Percentiles rank a stretch among this genome's conserved stretches.
Evolutionary conservation across 2,329 filamentous ascomycete species (phyloP).

Genomic region (Rasamsonia emersonii): DNA sequence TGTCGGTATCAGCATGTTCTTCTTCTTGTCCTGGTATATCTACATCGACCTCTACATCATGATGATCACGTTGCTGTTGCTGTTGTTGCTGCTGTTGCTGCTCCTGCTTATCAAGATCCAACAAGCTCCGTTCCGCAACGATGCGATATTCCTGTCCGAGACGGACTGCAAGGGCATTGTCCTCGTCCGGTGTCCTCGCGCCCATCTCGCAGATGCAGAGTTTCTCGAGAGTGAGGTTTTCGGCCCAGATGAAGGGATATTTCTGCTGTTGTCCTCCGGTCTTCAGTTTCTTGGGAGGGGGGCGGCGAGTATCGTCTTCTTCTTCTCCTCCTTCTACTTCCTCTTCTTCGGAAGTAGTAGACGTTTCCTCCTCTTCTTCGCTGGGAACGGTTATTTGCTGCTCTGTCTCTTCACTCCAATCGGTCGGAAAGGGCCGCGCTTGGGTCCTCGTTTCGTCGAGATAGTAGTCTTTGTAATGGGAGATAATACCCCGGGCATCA

Average conservation of each 20-base stretch:
- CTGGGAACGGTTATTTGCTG: conserved; percentile 4
- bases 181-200: conserved; percentile 55
- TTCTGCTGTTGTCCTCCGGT: conserved; percentile 42
- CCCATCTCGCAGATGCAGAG: conserved; percentile 84
- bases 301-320: conserved; percentile 22
- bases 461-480: conserved; percentile 27
- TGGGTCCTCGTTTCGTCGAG: conserved; percentile 16
- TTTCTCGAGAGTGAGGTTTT: conserved; percentile 56
- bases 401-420: not conserved
- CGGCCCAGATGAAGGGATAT: conserved; percentile 58
- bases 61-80: too few relatives aligned
- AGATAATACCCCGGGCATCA: conserved; percentile 26
- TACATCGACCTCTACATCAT: too few relatives aligned
- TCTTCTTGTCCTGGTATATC: too few relatives aligned
- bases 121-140: conserved; percentile 32
- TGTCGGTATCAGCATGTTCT: too few relatives aligned
- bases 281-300: conserved; percentile 16
- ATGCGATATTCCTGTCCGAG: conserved; percentile 46
- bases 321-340: conserved; percentile 5
- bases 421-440: conserved; percentile 8
- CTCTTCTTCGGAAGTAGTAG: conserved; percentile 3
- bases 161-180: conserved; percentile 34
- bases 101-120: conserved; percentile 5
- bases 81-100: too few relatives aligned
- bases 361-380: conserved; percentile 4